Conservation (phyloP, 345 rosid genomes). For the Lenwebbia sp. region DNA sequence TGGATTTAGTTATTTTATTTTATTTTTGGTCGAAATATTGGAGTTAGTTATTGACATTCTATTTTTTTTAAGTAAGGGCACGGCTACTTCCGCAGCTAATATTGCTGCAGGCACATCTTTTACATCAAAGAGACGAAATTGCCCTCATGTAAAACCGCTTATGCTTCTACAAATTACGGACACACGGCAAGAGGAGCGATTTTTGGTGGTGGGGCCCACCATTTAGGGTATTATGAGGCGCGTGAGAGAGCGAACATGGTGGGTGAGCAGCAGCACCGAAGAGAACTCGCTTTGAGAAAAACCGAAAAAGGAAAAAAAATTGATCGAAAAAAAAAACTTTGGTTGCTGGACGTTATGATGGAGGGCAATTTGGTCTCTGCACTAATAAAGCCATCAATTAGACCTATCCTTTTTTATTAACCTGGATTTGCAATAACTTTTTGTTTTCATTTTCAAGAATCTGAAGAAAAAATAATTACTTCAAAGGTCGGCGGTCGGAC, state of each 20-base stretch:
- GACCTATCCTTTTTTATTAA: too few species aligned
- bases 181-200: background rate
- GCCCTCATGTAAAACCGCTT: background rate
- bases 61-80: too few species aligned
- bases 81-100: background rate
- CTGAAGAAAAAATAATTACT: background rate
- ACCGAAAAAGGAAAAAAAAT: too few species aligned
- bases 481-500: background rate
- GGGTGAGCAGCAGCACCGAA: too few species aligned
- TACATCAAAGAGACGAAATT: background rate
- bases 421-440: too few species aligned
- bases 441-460: background rate
- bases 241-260: too few species aligned
- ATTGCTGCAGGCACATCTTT: background rate
- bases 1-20: accelerated
- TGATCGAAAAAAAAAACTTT: too few species aligned
- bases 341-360: too few species aligned
- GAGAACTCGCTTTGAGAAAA: too few species aligned
- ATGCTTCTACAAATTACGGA: background rate
- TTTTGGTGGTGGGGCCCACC: background rate
- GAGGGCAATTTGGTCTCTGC: too few species aligned
- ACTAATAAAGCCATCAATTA: too few species aligned
- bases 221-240: background rate
- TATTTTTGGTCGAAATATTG: background rate
- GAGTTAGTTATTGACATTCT: too few species aligned